These are phyloP conservation scores for Lasiodiplodia sp. DNA, from an alignment of 2,329 filamentous ascomycete species.

Conservation along the genomic window DNA sequence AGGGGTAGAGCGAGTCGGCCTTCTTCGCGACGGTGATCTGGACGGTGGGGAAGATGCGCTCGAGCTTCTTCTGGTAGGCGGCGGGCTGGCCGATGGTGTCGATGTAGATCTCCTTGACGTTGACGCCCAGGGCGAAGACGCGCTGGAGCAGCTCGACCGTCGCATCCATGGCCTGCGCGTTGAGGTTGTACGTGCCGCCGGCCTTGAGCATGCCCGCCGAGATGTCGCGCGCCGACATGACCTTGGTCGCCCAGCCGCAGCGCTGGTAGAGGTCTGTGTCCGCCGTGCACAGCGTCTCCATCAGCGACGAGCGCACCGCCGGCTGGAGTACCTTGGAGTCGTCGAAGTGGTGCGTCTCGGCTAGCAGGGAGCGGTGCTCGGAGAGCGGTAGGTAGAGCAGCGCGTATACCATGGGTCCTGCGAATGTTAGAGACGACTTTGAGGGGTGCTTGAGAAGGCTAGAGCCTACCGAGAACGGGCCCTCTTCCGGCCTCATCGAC, in stretches of 20 bases:
- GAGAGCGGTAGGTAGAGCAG: constrained; percentile 75
- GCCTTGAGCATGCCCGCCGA: constrained; percentile 77
- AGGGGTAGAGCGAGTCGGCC: constrained; percentile 90
- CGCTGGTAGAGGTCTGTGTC: constrained; percentile 63
- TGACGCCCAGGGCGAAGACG: constrained; percentile 79
- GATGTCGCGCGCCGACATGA: constrained; percentile 86
- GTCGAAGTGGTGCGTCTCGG: constrained; percentile 83
- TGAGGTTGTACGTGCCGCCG: constrained; percentile 78
- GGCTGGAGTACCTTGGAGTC: constrained; percentile 93
- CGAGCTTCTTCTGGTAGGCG: constrained; percentile 83
- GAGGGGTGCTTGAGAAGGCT: neutral
- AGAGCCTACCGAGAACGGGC: constrained; percentile 78
- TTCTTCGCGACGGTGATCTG: constrained; percentile 67
- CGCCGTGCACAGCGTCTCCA: constrained; percentile 74
- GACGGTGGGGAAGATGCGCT: constrained; percentile 79
- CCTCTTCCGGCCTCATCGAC: constrained; percentile 95
- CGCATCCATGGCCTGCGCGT: constrained; percentile 93
- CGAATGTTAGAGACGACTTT: neutral
- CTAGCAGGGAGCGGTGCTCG: constrained; percentile 74
- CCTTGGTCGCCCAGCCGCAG: constrained; percentile 84
- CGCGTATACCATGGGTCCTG: constrained; percentile 71
- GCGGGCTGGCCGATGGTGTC: constrained; percentile 89
- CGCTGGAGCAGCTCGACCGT: constrained; percentile 82
- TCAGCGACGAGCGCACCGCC: constrained; percentile 75
- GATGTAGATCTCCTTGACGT: constrained; percentile 89